Conservation (phyloP, 2,329 filamentous ascomycete species). For the Sporothrix curviconia region DNA sequence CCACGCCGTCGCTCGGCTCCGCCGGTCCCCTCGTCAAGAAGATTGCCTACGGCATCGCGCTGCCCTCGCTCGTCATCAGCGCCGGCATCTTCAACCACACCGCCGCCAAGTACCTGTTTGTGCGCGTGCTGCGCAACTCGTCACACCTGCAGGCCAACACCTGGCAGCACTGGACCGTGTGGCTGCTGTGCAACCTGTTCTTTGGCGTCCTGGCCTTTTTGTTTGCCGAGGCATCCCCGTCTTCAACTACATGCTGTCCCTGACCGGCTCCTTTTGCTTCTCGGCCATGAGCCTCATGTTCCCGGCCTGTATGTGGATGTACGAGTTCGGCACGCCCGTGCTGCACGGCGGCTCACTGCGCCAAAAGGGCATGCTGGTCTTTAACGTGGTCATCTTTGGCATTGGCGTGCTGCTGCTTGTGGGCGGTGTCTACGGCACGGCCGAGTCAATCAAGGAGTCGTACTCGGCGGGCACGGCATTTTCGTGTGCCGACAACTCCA, state of each 20-base stretch:
- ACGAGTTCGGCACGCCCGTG: constrained; percentile 6
- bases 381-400: not conserved
- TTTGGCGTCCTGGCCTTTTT: constrained; percentile 11
- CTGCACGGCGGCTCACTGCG: not conserved
- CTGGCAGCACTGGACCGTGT: constrained; percentile 26
- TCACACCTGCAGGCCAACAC: constrained; percentile 27
- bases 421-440: constrained; percentile 8
- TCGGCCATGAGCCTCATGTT: constrained; percentile 21
- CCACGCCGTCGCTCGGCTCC: constrained; percentile 45
- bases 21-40: constrained; percentile 55
- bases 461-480: not conserved
- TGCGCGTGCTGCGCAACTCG: constrained; percentile 26
- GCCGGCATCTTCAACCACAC: constrained; percentile 27
- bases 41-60: constrained; percentile 52
- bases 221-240: constrained; percentile 14
- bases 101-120: constrained; percentile 28
- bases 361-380: constrained; percentile 3
- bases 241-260: constrained; percentile 16
- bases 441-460: constrained; percentile 7
- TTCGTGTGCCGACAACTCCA: constrained; percentile 5
- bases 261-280: constrained; percentile 12
- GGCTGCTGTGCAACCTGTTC: constrained; percentile 19
- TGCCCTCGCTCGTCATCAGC: constrained; percentile 46
- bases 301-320: constrained; percentile 10
- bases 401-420: constrained; percentile 1